phyloP scores from a whole-genome alignment of 495 filamentous ascomycete species.

The Penicillium cinerascens region DNA sequence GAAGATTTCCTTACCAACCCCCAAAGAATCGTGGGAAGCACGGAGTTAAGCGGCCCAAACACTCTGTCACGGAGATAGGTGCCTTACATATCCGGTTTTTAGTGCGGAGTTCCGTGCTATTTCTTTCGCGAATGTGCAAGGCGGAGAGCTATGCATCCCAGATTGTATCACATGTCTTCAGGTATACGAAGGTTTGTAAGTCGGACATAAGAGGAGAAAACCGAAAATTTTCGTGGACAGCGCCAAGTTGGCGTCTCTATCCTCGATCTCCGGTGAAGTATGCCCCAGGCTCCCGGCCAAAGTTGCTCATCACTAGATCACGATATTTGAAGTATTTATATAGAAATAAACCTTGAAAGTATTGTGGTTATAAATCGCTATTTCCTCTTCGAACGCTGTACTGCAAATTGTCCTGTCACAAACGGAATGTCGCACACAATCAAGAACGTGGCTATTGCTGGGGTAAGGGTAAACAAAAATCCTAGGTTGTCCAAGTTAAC shows the following conservation, averaged over 20 bases:
- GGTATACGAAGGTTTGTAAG: background rate
- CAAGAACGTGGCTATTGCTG: slow-evolving; percentile 15
- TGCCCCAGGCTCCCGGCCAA: background rate
- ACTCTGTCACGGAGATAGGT: no score
- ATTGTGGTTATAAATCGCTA: background rate
- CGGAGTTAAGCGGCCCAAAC: background rate
- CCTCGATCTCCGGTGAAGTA: background rate
- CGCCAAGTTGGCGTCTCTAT: background rate
- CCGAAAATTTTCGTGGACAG: background rate
- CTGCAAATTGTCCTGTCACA: background rate
- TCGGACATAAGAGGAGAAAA: background rate
- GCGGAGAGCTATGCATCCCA: background rate
- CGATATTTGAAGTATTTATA: background rate
- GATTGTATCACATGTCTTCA: background rate
- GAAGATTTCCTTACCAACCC: slow-evolving; percentile 4
- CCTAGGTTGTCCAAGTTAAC: slow-evolving; percentile 5
- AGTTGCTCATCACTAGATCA: background rate
- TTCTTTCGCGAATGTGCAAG: background rate
- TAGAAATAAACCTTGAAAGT: background rate
- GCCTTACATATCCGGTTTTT: background rate
- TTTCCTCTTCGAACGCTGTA: background rate
- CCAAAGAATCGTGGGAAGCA: background rate
- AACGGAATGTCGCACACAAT: slow-evolving; percentile 9
- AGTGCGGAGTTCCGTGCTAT: background rate
- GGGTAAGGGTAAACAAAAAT: slow-evolving; percentile 3